Evolutionary conservation across 2,329 filamentous ascomycete species (phyloP), one percentile per base, ranked within the genome.

Genomic region (Trichoderma harzianum): DNA sequence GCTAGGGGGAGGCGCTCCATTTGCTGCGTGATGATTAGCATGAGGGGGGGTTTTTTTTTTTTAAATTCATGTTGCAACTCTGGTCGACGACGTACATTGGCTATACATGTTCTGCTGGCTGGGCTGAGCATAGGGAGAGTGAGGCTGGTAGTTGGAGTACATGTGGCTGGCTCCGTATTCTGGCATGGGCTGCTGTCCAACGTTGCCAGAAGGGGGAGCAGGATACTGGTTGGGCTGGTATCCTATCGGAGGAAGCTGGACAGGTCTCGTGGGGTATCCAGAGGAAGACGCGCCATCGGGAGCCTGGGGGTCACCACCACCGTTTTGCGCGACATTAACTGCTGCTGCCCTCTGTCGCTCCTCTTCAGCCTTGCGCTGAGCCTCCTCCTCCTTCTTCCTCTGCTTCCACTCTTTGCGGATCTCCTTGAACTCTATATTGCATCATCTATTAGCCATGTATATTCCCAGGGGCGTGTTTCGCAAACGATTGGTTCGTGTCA

Each of bases 351-450:
- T 88, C 81, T 90, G 91, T 71, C 95, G 92, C 79, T 98, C 95
- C 75, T 98, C 95, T 11, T 95, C 93, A 14, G 92, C 92, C 86
- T 98, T 98, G 79, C 95, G 93, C 77, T 90, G 88, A 66, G 91
- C 91, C 76, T 98, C 95, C 78, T 98, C 95, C 81, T 98, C 96
- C 93, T 99, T 99, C 89, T 98, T 98, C 79, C 96, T 94, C 51
- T 93, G 93, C 85, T 98, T 99, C 96, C 96, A 99, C 80, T 98
- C 95, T 80, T 98, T 98, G 74, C 96, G 93, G 73, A 98, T 98
- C 79, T 99, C 96, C 81, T 99, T 99, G 85, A 99, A 98, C 82
- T 98, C 96, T 98, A 79, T 6, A 53, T 98, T 79, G 6, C 14
- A 58, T 7, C 34, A 21, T 51, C n/a, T 12, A n/a, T 69, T 47